Conservation (phyloP, 805 yeast species). For the Yamadazyma tumulicola region DNA sequence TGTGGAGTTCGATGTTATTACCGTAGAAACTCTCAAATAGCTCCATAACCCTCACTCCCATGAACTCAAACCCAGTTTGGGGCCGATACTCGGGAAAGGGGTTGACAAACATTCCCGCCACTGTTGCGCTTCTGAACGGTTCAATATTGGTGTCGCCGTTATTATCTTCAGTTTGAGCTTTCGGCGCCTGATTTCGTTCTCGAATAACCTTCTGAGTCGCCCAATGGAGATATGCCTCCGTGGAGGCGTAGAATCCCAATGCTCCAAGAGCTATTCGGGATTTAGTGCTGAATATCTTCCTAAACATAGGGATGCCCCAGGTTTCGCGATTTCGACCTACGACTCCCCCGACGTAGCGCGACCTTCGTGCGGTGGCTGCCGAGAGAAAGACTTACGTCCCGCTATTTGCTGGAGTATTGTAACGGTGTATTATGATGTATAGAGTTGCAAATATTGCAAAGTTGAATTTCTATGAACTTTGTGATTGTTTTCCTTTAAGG, state of each 20-base stretch:
- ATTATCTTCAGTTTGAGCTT: constrained; percentile 1
- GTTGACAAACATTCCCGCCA: constrained; percentile 80
- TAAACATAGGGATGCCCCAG: neutral
- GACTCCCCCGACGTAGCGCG: neutral
- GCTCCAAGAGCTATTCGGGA: constrained; percentile 39
- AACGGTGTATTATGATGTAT: too few relatives aligned
- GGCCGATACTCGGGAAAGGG: constrained; percentile 89
- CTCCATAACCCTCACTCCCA: constrained; percentile 69
- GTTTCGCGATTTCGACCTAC: too few relatives aligned
- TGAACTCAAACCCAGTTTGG: constrained; percentile 84
- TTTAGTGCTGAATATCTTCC: neutral
- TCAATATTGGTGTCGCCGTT: constrained; percentile 13
- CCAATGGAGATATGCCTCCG: constrained; percentile 58
- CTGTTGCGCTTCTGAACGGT: constrained; percentile 34
- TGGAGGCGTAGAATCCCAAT: constrained; percentile 57
- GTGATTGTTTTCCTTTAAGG: too few relatives aligned
- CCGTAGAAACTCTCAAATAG: constrained; percentile 54
- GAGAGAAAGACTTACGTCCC: too few relatives aligned
- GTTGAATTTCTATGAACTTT: too few relatives aligned
- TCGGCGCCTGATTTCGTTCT: constrained; percentile 31
- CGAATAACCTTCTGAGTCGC: constrained; percentile 52
- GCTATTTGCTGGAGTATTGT: too few relatives aligned
- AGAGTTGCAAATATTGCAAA: too few relatives aligned
- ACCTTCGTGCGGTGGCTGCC: too few relatives aligned
- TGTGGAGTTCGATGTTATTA: constrained; percentile 32